Conservation (phyloP, 768 basidiomycete genomes). For the Tricholoma sp. region DNA sequence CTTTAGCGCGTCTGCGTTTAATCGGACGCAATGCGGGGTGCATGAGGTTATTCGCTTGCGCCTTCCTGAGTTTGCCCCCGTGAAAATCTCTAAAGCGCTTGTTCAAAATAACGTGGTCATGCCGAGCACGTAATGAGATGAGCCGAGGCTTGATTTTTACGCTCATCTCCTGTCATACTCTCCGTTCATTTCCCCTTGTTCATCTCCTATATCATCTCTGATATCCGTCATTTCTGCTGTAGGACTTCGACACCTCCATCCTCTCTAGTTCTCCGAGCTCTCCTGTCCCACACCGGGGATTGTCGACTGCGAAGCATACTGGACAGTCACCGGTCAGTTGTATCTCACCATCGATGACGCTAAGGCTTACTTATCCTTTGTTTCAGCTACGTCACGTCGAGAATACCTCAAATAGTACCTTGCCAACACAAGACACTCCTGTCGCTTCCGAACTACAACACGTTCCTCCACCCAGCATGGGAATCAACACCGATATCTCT, state of each 20-base stretch:
- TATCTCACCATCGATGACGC: constrained; percentile 1
- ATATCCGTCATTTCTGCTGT: not conserved
- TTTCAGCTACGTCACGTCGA: constrained; percentile 3
- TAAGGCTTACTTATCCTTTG: not conserved
- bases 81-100: constrained; percentile 2
- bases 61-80: not conserved
- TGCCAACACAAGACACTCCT: not conserved
- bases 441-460: not conserved
- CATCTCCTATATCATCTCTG: constrained; percentile 8
- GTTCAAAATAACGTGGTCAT: not conserved
- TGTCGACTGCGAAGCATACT: constrained; percentile 7
- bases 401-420: not conserved
- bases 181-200: constrained; percentile 9
- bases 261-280: constrained; percentile 9
- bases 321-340: constrained; percentile 10
- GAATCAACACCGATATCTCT: constrained; percentile 3
- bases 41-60: not conserved
- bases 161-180: constrained; percentile 2
- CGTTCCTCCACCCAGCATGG: constrained; percentile 6
- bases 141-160: not conserved
- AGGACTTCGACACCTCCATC: constrained; percentile 5
- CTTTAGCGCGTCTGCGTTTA: not conserved
- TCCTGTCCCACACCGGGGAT: constrained; percentile 11
- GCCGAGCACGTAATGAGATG: constrained; percentile 8
- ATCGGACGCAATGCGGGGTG: not conserved